Base-by-base conservation (phyloP, 1,284 basidiomycete genomes). In the Thecaphora frezii region DNA sequence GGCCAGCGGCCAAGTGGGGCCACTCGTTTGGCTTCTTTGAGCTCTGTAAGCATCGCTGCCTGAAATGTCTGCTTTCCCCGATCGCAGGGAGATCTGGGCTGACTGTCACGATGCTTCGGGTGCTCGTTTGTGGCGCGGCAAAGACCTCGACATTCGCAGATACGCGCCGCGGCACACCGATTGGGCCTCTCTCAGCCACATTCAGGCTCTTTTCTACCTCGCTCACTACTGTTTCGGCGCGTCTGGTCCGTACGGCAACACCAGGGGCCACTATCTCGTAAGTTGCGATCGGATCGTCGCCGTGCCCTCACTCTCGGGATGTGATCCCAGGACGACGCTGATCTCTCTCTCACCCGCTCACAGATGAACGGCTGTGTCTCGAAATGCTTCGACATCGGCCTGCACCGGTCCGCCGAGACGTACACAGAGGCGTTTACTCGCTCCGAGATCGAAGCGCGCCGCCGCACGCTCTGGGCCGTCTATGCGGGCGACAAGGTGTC, bases 401-500 rank as follows among this genome's bases (percentile, higher is more conserved):
- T 66, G 3, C 64, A 66, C 44, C 38, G 64, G 30, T 66, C 64
- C 14, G 64, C 64, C 23, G 64, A 66, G 36, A 66, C 64, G 33
- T 66, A 66, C 48, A 66, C 64, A 1, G 64, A 66, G 22, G 59
- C 64, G 5, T 66, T 66, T 41, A 62, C 64, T 2, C 38, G 44
- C 12, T 66, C 64, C 25, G 64, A 66, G 39, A 61, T 66, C 53
- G 64, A 66, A 28, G 64, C 64, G 18, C 51, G 59, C 9, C 46
- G 64, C 5, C 55, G 64, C 37, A 66, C 64, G 14, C 49, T 66
- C 2, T 66, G 64, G 64, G 64, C 64, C 1, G 54, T 66, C 44
- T 66, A 66, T 37, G 62, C 59, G 26, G 64, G 64, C 19, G 64
- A 66, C 51, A 66, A 66, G 46, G 61, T 66, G 19, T 66, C 64